Percentiles rank a stretch among this genome's conserved stretches.
Conservation (phyloP, 2,329 filamentous ascomycete genomes). For the Paracamarosporium sp. region DNA sequence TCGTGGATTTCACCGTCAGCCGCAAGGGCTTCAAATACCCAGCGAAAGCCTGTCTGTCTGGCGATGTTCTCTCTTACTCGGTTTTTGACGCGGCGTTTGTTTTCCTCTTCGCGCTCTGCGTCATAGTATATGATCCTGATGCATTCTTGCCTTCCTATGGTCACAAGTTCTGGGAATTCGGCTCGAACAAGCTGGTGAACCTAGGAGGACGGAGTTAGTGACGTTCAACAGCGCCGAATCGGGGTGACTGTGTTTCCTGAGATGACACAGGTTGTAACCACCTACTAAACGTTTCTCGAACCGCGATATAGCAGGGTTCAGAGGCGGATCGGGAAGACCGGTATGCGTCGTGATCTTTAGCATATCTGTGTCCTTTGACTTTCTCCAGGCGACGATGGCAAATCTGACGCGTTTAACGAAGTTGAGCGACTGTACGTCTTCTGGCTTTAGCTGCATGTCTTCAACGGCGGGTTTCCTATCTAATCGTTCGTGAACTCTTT, state of each 20-base stretch:
- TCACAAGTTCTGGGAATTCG: slow-evolving; percentile 60
- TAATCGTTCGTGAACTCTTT: slow-evolving; percentile 52
- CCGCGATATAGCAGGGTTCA: slow-evolving; percentile 34
- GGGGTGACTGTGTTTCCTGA: not conserved
- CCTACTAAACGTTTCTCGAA: slow-evolving; percentile 66
- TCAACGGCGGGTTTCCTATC: slow-evolving; percentile 42
- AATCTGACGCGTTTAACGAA: slow-evolving; percentile 57
- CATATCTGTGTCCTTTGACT: slow-evolving; percentile 2
- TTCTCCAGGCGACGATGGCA: slow-evolving; percentile 57
- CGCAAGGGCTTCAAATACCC: slow-evolving; percentile 57
- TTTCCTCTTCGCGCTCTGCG: slow-evolving; percentile 51
- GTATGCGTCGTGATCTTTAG: slow-evolving; percentile 41
- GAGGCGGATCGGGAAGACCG: slow-evolving; percentile 25
- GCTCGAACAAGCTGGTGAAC: slow-evolving; percentile 70
- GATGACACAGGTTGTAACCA: not conserved
- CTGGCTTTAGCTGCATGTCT: slow-evolving; percentile 58
- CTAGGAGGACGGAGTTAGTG: not conserved
- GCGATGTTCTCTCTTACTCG: slow-evolving; percentile 50
- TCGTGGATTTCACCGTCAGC: slow-evolving; percentile 43
- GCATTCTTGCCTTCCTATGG: slow-evolving; percentile 50
- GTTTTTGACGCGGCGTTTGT: slow-evolving; percentile 43
- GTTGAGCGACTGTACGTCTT: slow-evolving; percentile 59
- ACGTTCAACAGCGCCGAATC: not conserved
- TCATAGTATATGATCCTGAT: slow-evolving; percentile 53
- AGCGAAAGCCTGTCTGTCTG: slow-evolving; percentile 57